Evolutionary conservation across 345 rosid species (phyloP).

Genomic region (Lumnitzera littorea): DNA sequence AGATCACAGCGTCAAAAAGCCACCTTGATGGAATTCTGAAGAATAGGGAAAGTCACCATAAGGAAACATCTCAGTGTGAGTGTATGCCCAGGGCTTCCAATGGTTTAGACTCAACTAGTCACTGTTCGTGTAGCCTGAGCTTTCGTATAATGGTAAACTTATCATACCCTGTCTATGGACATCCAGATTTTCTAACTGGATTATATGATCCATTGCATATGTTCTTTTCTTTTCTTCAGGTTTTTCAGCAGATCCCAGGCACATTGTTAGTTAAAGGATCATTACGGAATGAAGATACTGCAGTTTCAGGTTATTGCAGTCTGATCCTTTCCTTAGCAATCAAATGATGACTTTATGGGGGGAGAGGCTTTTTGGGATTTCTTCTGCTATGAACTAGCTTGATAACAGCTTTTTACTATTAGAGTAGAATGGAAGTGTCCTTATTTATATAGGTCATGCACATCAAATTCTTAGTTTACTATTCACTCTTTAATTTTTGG

Average conservation of each 20-base stretch:
- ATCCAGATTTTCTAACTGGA: too few relatives aligned
- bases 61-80: constrained; percentile 15
- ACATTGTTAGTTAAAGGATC: constrained; percentile 77
- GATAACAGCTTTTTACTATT: too few relatives aligned
- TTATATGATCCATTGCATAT: too few relatives aligned
- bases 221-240: constrained; percentile 25
- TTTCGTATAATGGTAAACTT: constrained; percentile 48
- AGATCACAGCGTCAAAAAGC: constrained; percentile 50
- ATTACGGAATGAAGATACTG: constrained; percentile 40
- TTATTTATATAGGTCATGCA: too few relatives aligned
- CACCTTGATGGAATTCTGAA: constrained; percentile 43
- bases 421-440: too few relatives aligned
- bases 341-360: background rate
- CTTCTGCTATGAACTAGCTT: too few relatives aligned
- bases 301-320: constrained; percentile 44
- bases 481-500: too few relatives aligned
- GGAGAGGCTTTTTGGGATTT: background rate
- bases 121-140: constrained; percentile 25
- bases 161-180: constrained; percentile 3
- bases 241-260: constrained; percentile 81
- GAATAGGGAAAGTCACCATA: constrained; percentile 19
- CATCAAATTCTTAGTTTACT: too few relatives aligned
- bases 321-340: background rate
- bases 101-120: constrained; percentile 18
- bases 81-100: constrained; percentile 16